phyloP scores from a whole-genome alignment of 148 eudicot genomes.

The Dianthus caryophyllus region DNA sequence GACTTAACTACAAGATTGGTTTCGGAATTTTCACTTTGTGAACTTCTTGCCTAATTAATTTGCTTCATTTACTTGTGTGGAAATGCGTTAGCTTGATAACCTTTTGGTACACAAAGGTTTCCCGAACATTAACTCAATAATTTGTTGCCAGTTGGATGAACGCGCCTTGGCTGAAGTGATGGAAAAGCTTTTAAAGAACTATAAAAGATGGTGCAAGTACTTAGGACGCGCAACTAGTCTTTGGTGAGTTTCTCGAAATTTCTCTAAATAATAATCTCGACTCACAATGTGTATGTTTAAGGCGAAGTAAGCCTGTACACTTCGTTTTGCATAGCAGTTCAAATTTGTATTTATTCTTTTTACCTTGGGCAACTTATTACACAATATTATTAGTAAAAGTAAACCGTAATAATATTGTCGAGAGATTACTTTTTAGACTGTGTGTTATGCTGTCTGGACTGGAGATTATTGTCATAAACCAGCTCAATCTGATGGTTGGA shows the following conservation, averaged over 20 bases:
- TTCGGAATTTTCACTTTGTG: not conserved
- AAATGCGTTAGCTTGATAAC: not conserved
- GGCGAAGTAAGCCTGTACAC: not conserved
- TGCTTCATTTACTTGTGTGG: not conserved
- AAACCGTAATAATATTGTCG: not conserved
- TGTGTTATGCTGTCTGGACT: no score
- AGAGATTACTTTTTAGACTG: not conserved
- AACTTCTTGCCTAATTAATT: not conserved
- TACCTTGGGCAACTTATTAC: not conserved
- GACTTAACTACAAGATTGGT: not conserved
- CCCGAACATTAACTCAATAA: conserved; percentile 3
- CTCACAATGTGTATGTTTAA: not conserved
- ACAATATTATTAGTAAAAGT: not conserved
- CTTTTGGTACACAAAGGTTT: not conserved
- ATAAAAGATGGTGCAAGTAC: conserved; percentile 98
- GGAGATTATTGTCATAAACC: no score
- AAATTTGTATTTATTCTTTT: not conserved
- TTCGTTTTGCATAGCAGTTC: no score
- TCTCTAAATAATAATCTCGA: not conserved
- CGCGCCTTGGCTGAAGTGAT: conserved; percentile 89
- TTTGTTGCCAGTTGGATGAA: conserved; percentile 72
- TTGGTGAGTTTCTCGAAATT: conserved; percentile 52
- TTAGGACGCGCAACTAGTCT: conserved; percentile 97
- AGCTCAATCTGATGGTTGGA: no score
- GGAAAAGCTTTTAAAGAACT: conserved; percentile 98